Conservation (phyloP, 768 basidiomycete species). For the Auriculariales sp. region DNA sequence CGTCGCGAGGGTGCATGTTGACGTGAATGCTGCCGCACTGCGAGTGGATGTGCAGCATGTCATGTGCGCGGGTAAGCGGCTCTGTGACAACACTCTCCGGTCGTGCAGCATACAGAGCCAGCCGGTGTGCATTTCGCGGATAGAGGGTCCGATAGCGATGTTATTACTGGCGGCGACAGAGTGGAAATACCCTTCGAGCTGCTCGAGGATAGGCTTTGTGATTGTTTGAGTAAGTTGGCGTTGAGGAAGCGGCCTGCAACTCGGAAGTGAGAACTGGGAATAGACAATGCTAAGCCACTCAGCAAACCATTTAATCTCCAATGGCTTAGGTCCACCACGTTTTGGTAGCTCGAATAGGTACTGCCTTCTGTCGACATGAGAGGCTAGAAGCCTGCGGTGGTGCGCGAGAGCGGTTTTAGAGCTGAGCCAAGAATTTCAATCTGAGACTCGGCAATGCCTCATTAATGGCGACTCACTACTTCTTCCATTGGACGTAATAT, state of each 20-base stretch:
- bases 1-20: slow-evolving; percentile 2
- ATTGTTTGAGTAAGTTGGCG: not conserved
- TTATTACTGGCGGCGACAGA: not conserved
- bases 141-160: slow-evolving; percentile 1
- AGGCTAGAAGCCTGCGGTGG: too few species aligned
- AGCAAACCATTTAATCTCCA: too few species aligned
- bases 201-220: not conserved
- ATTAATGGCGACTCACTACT: too few species aligned
- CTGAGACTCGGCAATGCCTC: too few species aligned
- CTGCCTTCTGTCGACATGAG: too few species aligned
- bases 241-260: not conserved
- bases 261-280: too few species aligned
- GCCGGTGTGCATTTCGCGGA: slow-evolving; percentile 1
- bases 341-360: too few species aligned
- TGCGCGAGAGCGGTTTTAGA: too few species aligned
- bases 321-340: too few species aligned
- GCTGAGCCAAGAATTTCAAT: too few species aligned
- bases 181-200: not conserved
- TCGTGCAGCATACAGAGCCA: not conserved
- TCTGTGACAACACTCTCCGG: not conserved
- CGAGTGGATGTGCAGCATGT: slow-evolving; percentile 2
- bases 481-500: too few species aligned
- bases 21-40: slow-evolving; percentile 1
- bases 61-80: not conserved
- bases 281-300: too few species aligned